Evolutionary conservation across 768 basidiomycete species (phyloP).

Genomic region (Piloderma croceum): DNA sequence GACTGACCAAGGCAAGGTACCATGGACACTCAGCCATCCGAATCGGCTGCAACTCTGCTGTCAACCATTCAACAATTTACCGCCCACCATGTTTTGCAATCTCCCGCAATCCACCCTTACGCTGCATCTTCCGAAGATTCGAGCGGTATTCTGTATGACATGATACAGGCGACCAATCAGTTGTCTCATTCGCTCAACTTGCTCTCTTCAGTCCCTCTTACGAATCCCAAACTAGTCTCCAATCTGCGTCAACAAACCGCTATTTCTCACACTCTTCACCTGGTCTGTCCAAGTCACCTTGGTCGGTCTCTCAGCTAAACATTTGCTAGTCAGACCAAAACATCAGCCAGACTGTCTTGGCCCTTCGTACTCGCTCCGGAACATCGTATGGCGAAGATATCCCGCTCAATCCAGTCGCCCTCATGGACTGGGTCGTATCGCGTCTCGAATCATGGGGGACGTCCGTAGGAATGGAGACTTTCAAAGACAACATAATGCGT

Average conservation of each 20-base stretch:
- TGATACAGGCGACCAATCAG: conserved; percentile 48
- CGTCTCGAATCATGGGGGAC: conserved; percentile 58
- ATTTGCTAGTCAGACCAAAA: conserved; percentile 48
- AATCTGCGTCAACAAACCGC: conserved; percentile 58
- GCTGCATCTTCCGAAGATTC: conserved; percentile 17
- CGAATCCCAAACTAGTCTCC: conserved; percentile 64
- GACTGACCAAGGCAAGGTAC: too few species aligned
- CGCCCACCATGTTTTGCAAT: conserved; percentile 26
- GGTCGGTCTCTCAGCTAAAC: neutral
- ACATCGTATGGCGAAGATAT: conserved; percentile 60
- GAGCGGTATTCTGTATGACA: conserved; percentile 38
- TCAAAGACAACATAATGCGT: conserved; percentile 50
- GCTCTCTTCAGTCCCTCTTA: conserved; percentile 42
- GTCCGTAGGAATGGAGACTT: conserved; percentile 67
- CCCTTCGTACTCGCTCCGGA: conserved; percentile 41
- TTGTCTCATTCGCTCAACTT: conserved; percentile 49
- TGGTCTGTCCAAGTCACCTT: conserved; percentile 34
- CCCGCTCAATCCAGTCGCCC: conserved; percentile 40
- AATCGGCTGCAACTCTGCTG: conserved; percentile 51
- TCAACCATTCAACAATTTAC: conserved; percentile 33
- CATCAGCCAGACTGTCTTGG: conserved; percentile 42
- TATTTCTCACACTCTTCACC: conserved; percentile 46
- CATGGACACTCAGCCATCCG: conserved; percentile 63
- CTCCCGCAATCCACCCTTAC: conserved; percentile 25
- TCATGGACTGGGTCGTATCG: conserved; percentile 54